Evolutionary conservation across 257 asterid species (phyloP), one percentile per base, ranked within the genome.

Genomic region (Cordia subcordata): DNA sequence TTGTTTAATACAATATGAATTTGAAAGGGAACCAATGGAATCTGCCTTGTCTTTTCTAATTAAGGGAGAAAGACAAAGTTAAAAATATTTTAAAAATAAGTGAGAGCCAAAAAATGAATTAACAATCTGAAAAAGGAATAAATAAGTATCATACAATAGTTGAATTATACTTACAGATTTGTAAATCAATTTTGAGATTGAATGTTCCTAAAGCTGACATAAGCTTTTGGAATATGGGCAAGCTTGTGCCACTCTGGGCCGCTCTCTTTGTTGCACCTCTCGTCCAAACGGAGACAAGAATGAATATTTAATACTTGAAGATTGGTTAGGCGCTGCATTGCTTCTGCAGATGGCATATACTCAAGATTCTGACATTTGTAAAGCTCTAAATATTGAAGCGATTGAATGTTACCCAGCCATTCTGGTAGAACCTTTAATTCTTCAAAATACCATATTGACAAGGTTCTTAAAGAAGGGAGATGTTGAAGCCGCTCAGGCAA

Each of bases 371-470:
- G 0, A 47, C 72, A 65, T 0, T 0, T 0, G 5, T 0, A 0
- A 49, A 61, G 10, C 0, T 0, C 0, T 19, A 66, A 5, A 1
- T 8, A 11, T n/a, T 11, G 17, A 13, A 71, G 64, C 19, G 62
- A 42, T 18, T 20, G 14, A 6, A 71, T 42, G 63, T 38, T 33
- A 45, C 74, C 46, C 4, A 75, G 37, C 77, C 77, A 75, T 4
- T 75, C 69, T 1, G 72, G 72, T 23, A 71, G 69, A 55, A 53
- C 42, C 37, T 53, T 61, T 64, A 68, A 46, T 11, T 40, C 52
- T 0, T 49, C 13, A 16, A 72, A 67, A 0, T 45, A 0, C 0
- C 0, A 0, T 58, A 67, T 22, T 0, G 0, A 0, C 57, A 72
- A 23, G 0, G 0, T 5, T 19, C 45, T 67, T 67, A 67, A 21